A percentile compares a stretch with the other conserved stretches of the same genome.
phyloP scores from a whole-genome alignment of 768 basidiomycete genomes.

The Multifurca ochricompacta region DNA sequence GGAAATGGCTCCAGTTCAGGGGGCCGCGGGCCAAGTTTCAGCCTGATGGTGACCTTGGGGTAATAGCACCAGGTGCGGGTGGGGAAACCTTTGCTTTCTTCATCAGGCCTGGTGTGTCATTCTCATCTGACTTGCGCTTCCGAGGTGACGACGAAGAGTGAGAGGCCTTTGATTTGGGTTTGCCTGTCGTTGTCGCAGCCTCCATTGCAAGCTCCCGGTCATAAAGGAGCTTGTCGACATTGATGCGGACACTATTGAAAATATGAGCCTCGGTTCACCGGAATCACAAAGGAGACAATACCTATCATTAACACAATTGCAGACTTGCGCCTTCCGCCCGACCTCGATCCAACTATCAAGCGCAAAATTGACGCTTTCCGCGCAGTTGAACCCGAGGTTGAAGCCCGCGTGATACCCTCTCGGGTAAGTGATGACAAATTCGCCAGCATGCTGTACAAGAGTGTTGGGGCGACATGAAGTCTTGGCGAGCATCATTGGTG shows the following conservation, averaged over 20 bases:
- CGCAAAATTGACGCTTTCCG: conserved; percentile 96
- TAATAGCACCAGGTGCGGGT: conserved; percentile 17
- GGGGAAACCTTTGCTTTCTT: conserved; percentile 42
- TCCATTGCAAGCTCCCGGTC: conserved; percentile 50
- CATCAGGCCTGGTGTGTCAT: conserved; percentile 32
- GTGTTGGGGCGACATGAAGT: conserved; percentile 76
- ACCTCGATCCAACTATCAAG: conserved; percentile 90
- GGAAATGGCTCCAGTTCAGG: conserved; percentile 49
- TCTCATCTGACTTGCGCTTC: conserved; percentile 38
- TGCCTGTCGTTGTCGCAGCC: conserved; percentile 22
- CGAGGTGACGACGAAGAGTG: conserved; percentile 16
- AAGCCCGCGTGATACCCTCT: conserved; percentile 95
- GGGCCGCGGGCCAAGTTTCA: conserved; percentile 61
- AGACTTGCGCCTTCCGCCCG: conserved; percentile 71
- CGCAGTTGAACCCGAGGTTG: conserved; percentile 94
- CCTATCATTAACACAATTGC: conserved; percentile 71
- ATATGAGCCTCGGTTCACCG: conserved; percentile 14
- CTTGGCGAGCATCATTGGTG: conserved; percentile 73
- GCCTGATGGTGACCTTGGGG: conserved; percentile 45
- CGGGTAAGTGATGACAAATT: conserved; percentile 94
- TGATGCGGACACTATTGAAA: conserved; percentile 72
- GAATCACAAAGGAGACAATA: conserved; percentile 23
- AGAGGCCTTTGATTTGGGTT: conserved; percentile 16
- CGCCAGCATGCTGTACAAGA: conserved; percentile 88
- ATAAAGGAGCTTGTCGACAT: conserved; percentile 77